Conservation (phyloP, 2,329 filamentous ascomycete genomes). For the Helminthosporium solani region DNA sequence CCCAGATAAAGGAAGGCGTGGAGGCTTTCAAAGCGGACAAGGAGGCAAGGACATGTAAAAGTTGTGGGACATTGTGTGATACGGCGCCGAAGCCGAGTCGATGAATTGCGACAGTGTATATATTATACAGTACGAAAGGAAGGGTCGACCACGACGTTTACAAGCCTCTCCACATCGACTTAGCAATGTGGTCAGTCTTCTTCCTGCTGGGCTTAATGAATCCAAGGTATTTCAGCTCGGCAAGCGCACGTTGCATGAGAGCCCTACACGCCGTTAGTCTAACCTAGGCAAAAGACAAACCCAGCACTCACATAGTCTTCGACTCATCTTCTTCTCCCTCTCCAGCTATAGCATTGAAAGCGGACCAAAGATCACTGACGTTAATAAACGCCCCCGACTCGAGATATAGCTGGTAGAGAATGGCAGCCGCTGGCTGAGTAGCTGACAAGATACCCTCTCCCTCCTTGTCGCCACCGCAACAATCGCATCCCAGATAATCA, state of each 20-base stretch:
- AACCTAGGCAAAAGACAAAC: background rate
- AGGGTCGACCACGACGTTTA: constrained; percentile 26
- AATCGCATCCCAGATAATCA: constrained; percentile 74
- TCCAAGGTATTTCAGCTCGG: constrained; percentile 81
- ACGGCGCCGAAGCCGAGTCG: constrained; percentile 56
- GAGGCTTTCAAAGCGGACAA: constrained; percentile 73
- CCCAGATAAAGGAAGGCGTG: constrained; percentile 91
- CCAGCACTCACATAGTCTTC: constrained; percentile 48
- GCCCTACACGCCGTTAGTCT: constrained; percentile 48
- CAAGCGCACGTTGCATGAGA: constrained; percentile 80
- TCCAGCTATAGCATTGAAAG: constrained; percentile 67
- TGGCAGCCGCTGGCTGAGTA: constrained; percentile 68
- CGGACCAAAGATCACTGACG: constrained; percentile 75
- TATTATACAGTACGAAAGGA: constrained; percentile 9
- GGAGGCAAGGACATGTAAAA: constrained; percentile 70
- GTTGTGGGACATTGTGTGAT: constrained; percentile 75
- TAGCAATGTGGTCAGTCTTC: constrained; percentile 88
- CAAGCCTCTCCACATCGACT: constrained; percentile 77
- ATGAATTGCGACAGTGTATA: constrained; percentile 10
- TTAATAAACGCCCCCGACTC: constrained; percentile 78
- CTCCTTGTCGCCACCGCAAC: constrained; percentile 55
- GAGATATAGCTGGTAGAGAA: constrained; percentile 76
- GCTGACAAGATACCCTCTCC: constrained; percentile 50
- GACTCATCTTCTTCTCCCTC: constrained; percentile 48
- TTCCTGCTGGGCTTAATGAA: constrained; percentile 87